Conservation (phyloP, 1,284 basidiomycete species). For the Cutaneotrichosporon sp. region DNA sequence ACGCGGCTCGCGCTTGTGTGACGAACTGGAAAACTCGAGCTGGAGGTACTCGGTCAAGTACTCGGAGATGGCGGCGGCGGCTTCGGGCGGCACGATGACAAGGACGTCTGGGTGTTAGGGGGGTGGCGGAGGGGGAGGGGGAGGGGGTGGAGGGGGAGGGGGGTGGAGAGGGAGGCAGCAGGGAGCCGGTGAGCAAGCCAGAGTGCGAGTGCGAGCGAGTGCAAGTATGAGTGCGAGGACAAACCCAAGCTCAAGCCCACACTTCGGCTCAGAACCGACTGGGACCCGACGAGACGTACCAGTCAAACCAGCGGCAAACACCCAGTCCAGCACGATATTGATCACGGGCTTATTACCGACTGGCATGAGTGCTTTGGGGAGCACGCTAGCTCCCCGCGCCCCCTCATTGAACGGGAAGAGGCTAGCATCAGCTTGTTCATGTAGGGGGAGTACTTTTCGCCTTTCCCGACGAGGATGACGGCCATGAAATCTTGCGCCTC, state of each 20-base stretch:
- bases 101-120: conserved; percentile 65
- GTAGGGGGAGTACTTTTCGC: conserved; percentile 72
- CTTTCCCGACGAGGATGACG: conserved; percentile 79
- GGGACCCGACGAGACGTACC: conserved; percentile 57
- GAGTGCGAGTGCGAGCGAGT: too few relatives aligned
- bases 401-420: conserved; percentile 51
- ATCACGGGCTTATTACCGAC: conserved; percentile 84
- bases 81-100: conserved; percentile 73
- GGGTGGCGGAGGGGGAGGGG: not conserved
- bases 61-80: conserved; percentile 71
- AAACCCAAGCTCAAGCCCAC: not conserved
- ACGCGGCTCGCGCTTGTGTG: conserved; percentile 32
- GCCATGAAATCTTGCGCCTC: conserved; percentile 69
- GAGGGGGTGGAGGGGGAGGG: not conserved
- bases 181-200: too few relatives aligned
- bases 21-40: conserved; percentile 38
- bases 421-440: conserved; percentile 34
- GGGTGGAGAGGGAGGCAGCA: too few relatives aligned
- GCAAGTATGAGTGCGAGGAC: not conserved
- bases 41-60: conserved; percentile 65
- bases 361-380: conserved; percentile 74
- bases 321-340: conserved; percentile 78
- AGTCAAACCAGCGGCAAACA: conserved; percentile 79
- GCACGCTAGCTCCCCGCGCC: conserved; percentile 32
- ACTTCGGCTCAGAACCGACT: not conserved